These are phyloP conservation scores for Porphyrellus cyaneotinctus DNA, from an alignment of 768 basidiomycete species.

Conservation along the genomic window DNA sequence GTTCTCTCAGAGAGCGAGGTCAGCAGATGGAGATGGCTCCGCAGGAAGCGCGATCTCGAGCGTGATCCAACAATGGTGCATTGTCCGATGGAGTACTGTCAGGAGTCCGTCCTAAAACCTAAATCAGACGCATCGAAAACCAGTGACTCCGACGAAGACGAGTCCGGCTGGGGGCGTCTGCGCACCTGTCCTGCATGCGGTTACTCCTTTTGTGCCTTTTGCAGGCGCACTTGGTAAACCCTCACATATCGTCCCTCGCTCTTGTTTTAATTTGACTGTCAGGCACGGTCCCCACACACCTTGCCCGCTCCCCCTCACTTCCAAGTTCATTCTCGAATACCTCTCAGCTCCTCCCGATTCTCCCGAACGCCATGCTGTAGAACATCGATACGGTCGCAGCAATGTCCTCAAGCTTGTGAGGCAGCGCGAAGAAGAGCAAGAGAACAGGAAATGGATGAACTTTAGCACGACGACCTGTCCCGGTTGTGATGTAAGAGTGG, in stretches of 20 bases:
- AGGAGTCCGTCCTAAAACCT: conserved; percentile 70
- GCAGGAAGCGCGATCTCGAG: conserved; percentile 68
- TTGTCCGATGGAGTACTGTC: conserved; percentile 80
- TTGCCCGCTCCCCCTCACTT: conserved; percentile 67
- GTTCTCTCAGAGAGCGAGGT: conserved; percentile 65
- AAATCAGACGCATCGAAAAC: conserved; percentile 13
- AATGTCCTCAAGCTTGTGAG: conserved; percentile 59
- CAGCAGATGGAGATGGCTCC: conserved; percentile 73
- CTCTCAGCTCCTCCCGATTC: conserved; percentile 53
- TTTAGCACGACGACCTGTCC: conserved; percentile 68
- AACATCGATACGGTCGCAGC: conserved; percentile 58
- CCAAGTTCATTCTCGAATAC: conserved; percentile 65
- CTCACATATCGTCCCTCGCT: not conserved
- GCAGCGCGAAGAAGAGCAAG: conserved; percentile 67
- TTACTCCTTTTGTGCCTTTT: conserved; percentile 82
- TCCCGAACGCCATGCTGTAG: conserved; percentile 45
- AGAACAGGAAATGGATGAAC: conserved; percentile 71
- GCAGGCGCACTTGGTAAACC: conserved; percentile 71
- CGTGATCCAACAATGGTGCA: conserved; percentile 75
- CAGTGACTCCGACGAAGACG: conserved; percentile 40
- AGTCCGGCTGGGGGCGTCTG: conserved; percentile 66
- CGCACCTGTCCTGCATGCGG: conserved; percentile 67
- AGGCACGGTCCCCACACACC: conserved; percentile 81
- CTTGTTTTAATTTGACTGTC: conserved; percentile 6
- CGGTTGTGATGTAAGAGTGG: conserved; percentile 66